Evolutionary conservation across 139 green algal species (phyloP).

Genomic region (Chlorella sp.): DNA sequence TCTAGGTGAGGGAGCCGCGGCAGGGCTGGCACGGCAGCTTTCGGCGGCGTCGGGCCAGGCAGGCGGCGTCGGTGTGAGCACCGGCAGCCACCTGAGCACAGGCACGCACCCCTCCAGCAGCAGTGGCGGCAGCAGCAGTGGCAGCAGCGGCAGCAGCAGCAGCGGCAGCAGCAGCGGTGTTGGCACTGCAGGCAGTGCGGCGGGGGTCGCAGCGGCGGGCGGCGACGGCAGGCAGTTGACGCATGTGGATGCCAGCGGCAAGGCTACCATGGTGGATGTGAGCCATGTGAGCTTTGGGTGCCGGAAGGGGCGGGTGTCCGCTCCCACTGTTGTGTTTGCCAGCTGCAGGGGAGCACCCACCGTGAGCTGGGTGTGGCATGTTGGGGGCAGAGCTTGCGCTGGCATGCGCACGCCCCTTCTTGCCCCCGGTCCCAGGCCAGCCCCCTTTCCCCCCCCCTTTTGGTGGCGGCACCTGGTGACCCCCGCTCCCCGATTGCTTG

Average conservation of each 20-base stretch:
- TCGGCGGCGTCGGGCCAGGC: not conserved
- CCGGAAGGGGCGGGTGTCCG: no score
- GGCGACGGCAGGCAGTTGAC: conserved; percentile 40
- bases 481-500: not conserved
- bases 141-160: not conserved
- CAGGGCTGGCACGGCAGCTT: not conserved
- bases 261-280: conserved; percentile 90
- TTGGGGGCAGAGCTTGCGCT: not conserved
- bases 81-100: not conserved
- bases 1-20: not conserved
- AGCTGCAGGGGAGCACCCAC: not conserved
- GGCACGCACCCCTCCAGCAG: not conserved
- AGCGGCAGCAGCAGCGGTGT: not conserved
- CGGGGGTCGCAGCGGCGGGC: not conserved
- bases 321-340: not conserved
- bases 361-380: not conserved
- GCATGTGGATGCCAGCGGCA: conserved; percentile 60
- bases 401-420: not conserved
- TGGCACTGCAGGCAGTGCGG: not conserved
- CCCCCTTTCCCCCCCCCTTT: not conserved
- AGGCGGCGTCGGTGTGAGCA: no score
- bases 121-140: no score
- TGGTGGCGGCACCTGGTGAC: not conserved
- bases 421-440: not conserved
- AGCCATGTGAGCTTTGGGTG: conserved; percentile 41